Conservation (phyloP, 345 rosid genomes). For the Dovyalis caffra region DNA sequence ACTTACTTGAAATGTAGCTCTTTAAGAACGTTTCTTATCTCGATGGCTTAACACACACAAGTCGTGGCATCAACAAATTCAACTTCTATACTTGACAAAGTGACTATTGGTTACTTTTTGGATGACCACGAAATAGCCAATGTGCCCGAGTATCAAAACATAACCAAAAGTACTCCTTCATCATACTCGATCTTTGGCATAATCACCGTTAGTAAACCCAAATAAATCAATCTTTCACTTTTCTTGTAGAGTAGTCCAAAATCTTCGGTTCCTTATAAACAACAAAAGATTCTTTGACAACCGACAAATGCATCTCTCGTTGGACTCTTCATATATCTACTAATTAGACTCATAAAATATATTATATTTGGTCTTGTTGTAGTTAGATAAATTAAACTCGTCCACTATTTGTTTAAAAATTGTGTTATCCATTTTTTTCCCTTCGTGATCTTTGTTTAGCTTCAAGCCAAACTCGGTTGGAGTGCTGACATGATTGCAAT, state of each 20-base stretch:
- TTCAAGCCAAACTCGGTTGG: no score
- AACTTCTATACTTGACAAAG: not conserved
- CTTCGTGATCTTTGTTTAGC: no score
- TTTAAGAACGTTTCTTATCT: not conserved
- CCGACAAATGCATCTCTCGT: not conserved
- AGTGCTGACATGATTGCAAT: no score
- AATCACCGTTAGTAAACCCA: not conserved
- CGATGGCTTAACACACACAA: not conserved
- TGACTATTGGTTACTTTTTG: not conserved
- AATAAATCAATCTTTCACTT: not conserved
- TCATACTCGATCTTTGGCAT: not conserved
- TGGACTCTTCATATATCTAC: not conserved
- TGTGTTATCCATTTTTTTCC: no score
- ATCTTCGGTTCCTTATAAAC: rapidly evolving
- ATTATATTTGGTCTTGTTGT: not conserved
- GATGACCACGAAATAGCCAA: not conserved
- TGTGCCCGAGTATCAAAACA: not conserved
- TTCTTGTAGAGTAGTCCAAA: not conserved
- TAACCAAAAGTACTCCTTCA: not conserved
- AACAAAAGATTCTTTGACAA: not conserved
- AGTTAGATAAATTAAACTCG: not conserved
- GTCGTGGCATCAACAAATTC: not conserved
- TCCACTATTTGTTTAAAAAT: no score
- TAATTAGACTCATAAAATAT: not conserved
- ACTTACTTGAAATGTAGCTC: not conserved